Evolutionary conservation across 805 yeast genomes (phyloP).

Genomic region (Monosporozyma siamensis): DNA sequence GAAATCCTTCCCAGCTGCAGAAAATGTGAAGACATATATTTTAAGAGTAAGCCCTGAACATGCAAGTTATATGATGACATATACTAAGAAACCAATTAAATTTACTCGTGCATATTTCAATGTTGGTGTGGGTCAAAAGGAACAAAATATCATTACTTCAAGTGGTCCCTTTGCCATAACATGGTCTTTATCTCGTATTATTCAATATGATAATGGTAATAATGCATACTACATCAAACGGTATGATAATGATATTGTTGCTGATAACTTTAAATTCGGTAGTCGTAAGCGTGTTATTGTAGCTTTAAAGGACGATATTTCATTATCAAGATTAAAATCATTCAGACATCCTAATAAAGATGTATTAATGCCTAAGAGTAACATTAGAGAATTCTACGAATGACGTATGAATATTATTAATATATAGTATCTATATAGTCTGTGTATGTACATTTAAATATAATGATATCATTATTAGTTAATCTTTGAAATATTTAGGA

Average conservation of each 20-base stretch:
- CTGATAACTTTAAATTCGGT: conserved; percentile 72
- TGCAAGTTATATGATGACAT: conserved; percentile 47
- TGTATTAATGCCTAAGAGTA: conserved; percentile 29
- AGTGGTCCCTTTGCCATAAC: conserved; percentile 75
- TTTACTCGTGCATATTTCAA: conserved; percentile 76
- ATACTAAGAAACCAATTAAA: conserved; percentile 38
- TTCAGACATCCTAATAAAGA: conserved; percentile 50
- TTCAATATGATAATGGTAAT: conserved; percentile 35
- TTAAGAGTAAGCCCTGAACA: conserved; percentile 66
- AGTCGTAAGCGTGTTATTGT: conserved; percentile 61
- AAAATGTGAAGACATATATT: conserved; percentile 60
- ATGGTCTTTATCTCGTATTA: conserved; percentile 62
- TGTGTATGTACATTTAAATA: no score
- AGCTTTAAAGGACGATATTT: conserved; percentile 68
- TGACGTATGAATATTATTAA: not conserved
- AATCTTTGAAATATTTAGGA: conserved; percentile 11
- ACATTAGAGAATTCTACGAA: conserved; percentile 4
- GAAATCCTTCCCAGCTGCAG: conserved; percentile 52
- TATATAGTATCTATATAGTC: not conserved
- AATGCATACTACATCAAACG: conserved; percentile 49
- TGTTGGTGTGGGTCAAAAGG: conserved; percentile 53
- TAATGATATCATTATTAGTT: no score
- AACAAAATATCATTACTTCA: conserved; percentile 65
- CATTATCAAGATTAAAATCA: conserved; percentile 51
- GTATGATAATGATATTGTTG: conserved; percentile 53